These are phyloP conservation scores for Endotrypanum monterogeii DNA, from an alignment of 208 protist genomes.

Conservation along the genomic window DNA sequence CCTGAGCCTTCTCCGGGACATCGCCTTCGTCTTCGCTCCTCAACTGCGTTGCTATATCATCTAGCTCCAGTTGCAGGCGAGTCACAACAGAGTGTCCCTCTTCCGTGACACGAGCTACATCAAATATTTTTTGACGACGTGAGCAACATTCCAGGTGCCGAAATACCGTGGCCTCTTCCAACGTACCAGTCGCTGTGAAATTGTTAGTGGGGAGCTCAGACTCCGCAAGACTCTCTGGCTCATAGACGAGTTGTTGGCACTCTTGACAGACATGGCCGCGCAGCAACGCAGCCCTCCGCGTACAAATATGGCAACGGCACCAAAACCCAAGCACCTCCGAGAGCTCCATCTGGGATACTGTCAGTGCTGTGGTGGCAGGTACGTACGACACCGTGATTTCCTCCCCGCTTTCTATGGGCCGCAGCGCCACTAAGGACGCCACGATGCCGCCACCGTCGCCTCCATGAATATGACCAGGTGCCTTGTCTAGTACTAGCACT, in stretches of 20 bases:
- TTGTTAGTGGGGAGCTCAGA: background rate
- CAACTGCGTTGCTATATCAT: conserved; percentile 3
- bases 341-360: conserved; percentile 29
- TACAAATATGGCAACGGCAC: conserved; percentile 59
- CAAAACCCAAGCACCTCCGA: conserved; percentile 32
- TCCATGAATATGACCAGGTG: background rate
- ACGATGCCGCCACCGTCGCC: background rate
- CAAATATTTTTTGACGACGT: background rate
- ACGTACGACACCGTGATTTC: conserved; percentile 77
- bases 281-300: conserved; percentile 34
- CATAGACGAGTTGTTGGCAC: conserved; percentile 51
- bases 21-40: background rate
- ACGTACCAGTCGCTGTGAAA: background rate
- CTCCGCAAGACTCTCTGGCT: background rate
- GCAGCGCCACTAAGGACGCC: conserved; percentile 43
- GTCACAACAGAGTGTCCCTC: background rate
- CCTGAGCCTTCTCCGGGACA: background rate
- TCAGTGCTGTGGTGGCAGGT: conserved; percentile 36
- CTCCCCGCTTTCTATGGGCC: conserved; percentile 61
- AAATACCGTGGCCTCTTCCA: conserved; percentile 10
- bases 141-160: conserved; percentile 14
- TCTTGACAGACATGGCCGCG: conserved; percentile 55
- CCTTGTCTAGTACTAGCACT: conserved; percentile 36
- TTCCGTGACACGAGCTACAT: background rate
- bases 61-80: conserved; percentile 16